Evolutionary conservation across 108 stramenopile genomes (phyloP).

Genomic region (Cyclostephanos tholiformis): DNA sequence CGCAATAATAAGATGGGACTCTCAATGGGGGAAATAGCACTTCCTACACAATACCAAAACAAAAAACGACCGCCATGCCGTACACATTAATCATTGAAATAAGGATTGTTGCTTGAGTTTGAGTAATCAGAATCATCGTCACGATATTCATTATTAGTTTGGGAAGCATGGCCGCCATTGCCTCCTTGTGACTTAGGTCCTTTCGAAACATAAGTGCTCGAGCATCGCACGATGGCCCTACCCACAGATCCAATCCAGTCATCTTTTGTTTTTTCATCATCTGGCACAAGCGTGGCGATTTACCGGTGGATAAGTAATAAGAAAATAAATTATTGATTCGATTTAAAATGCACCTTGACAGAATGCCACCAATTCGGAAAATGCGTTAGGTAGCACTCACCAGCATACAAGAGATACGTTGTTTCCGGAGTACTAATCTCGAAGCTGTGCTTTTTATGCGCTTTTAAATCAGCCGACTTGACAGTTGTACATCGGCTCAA

Average conservation of each 20-base stretch:
- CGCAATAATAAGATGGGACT: not conserved
- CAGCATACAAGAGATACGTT: slow-evolving; percentile 94
- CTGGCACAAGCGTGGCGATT: slow-evolving; percentile 26
- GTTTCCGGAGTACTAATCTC: slow-evolving; percentile 97
- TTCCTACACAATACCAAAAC: not conserved
- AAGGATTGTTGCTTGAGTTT: slow-evolving; percentile 79
- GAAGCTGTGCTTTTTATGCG: slow-evolving; percentile 93
- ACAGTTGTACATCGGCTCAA: slow-evolving; percentile 95
- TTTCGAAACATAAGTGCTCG: slow-evolving; percentile 66
- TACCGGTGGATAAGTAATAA: slow-evolving; percentile 14
- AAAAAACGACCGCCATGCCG: not conserved
- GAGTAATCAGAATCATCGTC: slow-evolving; percentile 80
- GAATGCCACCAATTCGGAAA: not conserved
- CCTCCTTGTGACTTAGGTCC: slow-evolving; percentile 30
- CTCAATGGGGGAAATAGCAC: not conserved
- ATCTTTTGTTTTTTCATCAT: slow-evolving; percentile 99
- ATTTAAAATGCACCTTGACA: not conserved
- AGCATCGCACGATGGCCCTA: slow-evolving; percentile 96
- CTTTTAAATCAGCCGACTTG: slow-evolving; percentile 97
- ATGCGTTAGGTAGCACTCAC: slow-evolving; percentile 1
- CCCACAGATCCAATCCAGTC: slow-evolving; percentile 99
- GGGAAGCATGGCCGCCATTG: slow-evolving; percentile 12
- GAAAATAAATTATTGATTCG: not conserved
- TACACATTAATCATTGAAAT: slow-evolving; percentile 78
- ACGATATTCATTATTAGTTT: slow-evolving; percentile 53